Evolutionary conservation across 1,139 yeast genomes (phyloP), one percentile per base, ranked within the genome.

Genomic region (Saccharomyces hybrid): DNA sequence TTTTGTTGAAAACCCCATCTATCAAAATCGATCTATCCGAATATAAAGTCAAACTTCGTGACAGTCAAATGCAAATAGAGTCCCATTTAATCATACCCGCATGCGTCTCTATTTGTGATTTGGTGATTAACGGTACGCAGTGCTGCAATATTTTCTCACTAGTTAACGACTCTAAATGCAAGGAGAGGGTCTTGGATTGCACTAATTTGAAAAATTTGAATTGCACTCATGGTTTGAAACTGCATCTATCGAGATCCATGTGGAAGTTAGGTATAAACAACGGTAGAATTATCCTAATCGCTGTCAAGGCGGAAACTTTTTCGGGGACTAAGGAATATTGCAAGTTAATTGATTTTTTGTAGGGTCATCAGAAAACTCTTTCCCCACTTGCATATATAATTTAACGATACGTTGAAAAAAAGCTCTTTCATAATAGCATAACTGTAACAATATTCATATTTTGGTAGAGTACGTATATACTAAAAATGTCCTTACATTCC

Each of bases 201-300:
- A 53, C 60, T 9, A 50, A 57, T 38, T 52, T 55, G 51, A 54
- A 54, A 13, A 27, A 54, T 16, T 16, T 54, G 4, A 52, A 50
- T 5, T 59, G 50, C 47, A 53, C 62, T 25, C 55, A 61, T 8
- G 70, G 70, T 3, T 56, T 63, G 31, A 62, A 59, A 49, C 53
- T 65, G 25, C 57, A 62, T 28, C 47, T 65, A 34, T 51, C 60
- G 13, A 60, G 59, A 49, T 63, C 67, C n/a, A 51, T 64, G 44
- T 65, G 69, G 69, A 60, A 61, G 51, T 47, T 64, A 4, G 63
- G 64, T n/a, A 55, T 60, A 20, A 57, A 56, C n/a, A 54, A 54
- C 16, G 56, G 57, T 8, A 54, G 57, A 30, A 46, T 64, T 14
- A 58, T 65, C 54, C 53, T 64, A 57, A 56, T 64, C 11, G 67